A percentile compares a stretch with the other conserved stretches of the same genome.
phyloP scores from a whole-genome alignment of 768 basidiomycete genomes.

The Rhodotorula kratochvilovae region DNA sequence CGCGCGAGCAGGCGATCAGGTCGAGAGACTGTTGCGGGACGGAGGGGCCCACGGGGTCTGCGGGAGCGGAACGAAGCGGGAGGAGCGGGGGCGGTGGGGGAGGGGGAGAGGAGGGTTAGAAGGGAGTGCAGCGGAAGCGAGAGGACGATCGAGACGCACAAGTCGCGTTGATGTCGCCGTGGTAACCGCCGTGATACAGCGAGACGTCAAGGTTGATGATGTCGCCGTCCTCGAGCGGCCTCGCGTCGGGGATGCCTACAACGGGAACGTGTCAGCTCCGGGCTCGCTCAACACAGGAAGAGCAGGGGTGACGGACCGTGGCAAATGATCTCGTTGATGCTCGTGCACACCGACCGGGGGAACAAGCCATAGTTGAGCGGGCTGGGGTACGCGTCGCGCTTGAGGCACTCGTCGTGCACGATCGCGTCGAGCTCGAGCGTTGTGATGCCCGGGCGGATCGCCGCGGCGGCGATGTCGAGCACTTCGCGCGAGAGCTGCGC shows the following conservation, averaged over 20 bases:
- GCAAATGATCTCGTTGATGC: slow-evolving; percentile 88
- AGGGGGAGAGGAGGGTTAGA: too few relatives aligned
- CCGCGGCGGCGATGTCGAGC: slow-evolving; percentile 83
- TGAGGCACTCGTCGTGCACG: slow-evolving; percentile 84
- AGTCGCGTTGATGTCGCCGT: slow-evolving; percentile 61
- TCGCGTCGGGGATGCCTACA: slow-evolving; percentile 44
- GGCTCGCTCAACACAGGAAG: rapidly evolving
- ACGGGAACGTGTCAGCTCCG: too few relatives aligned
- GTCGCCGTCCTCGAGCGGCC: slow-evolving; percentile 81
- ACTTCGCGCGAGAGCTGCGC: slow-evolving; percentile 81
- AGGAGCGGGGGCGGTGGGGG: not conserved
- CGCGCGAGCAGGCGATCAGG: slow-evolving; percentile 74
- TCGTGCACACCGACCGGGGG: slow-evolving; percentile 96
- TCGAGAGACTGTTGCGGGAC: slow-evolving; percentile 69
- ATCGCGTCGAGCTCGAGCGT: slow-evolving; percentile 92
- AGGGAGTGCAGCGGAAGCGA: too few relatives aligned
- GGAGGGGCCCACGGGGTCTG: slow-evolving; percentile 46
- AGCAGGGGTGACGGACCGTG: slow-evolving; percentile 58
- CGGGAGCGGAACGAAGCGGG: not conserved
- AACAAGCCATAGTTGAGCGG: slow-evolving; percentile 85
- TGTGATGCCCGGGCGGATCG: slow-evolving; percentile 82
- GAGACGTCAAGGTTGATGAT: slow-evolving; percentile 91
- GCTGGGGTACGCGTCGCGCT: slow-evolving; percentile 87
- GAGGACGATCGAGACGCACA: too few relatives aligned
- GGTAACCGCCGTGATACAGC: slow-evolving; percentile 76